phyloP scores from a whole-genome alignment of 2,329 filamentous ascomycete species.

The Colletotrichum sp. region DNA sequence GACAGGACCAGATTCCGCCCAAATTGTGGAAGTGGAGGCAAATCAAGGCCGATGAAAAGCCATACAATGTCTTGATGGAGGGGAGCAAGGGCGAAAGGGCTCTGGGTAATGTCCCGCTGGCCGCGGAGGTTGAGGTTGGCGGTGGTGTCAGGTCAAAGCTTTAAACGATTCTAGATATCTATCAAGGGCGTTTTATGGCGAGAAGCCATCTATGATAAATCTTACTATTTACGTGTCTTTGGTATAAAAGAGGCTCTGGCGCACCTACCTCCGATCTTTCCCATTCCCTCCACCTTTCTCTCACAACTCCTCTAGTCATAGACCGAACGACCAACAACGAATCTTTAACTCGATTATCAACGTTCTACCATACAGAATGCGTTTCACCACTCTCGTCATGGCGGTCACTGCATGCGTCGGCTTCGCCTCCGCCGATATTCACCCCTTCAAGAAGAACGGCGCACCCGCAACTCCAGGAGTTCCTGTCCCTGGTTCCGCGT shows the following conservation, averaged over 20 bases:
- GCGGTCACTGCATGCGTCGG: neutral
- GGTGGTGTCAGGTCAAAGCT: neutral
- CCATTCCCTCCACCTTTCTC: neutral
- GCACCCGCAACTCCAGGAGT: neutral
- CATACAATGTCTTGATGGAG: slow-evolving; percentile 25
- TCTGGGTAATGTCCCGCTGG: slow-evolving; percentile 21
- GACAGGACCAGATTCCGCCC: slow-evolving; percentile 30
- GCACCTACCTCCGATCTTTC: neutral
- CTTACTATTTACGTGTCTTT: neutral
- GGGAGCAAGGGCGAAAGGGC: slow-evolving; percentile 20
- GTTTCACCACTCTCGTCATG: neutral
- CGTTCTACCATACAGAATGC: neutral
- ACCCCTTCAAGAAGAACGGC: neutral
- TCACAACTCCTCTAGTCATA: neutral
- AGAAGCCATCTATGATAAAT: neutral
- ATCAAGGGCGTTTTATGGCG: neutral
- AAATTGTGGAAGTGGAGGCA: slow-evolving; percentile 27
- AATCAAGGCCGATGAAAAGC: neutral
- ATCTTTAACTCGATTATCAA: neutral
- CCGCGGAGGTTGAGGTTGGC: neutral
- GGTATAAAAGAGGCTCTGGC: neutral
- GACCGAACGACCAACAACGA: neutral
- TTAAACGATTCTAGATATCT: neutral
- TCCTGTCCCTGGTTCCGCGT: neutral
- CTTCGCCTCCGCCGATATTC: neutral